Evolutionary conservation across 257 asterid species (phyloP), one percentile per base, ranked within the genome.

Genomic region (Petunia secreta): DNA sequence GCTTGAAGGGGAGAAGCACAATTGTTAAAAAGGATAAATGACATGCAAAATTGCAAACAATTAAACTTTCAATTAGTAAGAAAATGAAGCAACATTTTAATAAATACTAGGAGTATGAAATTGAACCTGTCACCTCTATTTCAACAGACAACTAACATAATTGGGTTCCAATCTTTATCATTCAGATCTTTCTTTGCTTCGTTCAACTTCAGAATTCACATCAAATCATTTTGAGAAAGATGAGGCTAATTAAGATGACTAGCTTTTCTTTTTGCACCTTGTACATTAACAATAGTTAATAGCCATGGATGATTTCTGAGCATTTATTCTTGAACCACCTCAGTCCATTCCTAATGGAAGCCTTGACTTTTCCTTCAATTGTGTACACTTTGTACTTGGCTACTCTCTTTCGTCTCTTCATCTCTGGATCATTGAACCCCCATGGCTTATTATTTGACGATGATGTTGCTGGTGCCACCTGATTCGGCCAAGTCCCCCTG

Each of bases 311-410:
- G 71, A 93, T 86, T 77, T 88, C 88, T 53, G 94, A 89, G 88
- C 97, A 93, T 82, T 89, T 93, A 82, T 83, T 88, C 80, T 85
- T 89, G 79, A 93, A 84, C 98, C 98, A 93, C 50, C 96, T 90
- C 39, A 89, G 3, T 43, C 98, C 93, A 60, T 87, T 90, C 80
- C 86, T 90, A 41, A 93, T 85, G 3, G 98, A 87, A 85, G 93
- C 88, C 63, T 93, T 91, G 44, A 93, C 92, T 83, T 92, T 88
- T 36, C 98, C 95, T 87, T 93, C 97, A 16, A 93, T 86, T 0
- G 88, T 80, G 15, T 93, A 93, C 9, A 91, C 94, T 86, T 93
- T 93, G 65, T 93, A 93, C 83, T 80, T 87, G 1, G 94, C 98
- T 59, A 93, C 85, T 80, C 98, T 85, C 84, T 91, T 91, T 87